Base-by-base conservation (phyloP, 345 rosid genomes). In the Eutrema japonicum region DNA sequence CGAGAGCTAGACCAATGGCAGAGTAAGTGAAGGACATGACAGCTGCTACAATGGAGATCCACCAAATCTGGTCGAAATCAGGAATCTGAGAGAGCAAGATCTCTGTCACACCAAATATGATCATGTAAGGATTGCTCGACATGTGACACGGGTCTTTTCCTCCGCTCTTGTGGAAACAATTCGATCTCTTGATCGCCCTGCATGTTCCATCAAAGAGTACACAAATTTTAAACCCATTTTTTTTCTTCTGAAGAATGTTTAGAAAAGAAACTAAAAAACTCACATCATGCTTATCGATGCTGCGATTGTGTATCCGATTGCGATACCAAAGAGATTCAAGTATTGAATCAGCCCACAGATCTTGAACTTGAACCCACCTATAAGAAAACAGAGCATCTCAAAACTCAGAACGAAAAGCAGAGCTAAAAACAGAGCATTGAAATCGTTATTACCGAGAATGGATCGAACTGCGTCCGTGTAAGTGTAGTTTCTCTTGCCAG, bases 11-110 rank as follows among this genome's bases (percentile, higher is more conserved):
- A 45, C 99, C 97, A 60, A 95, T 88, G n/a, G 85, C 55, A 1
- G 97, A 91, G 87, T 91, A 92, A 57, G 99, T 87, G 80, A 91
- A 95, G 30, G 97, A 92, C 99, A 95, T 95, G 66, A 88, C 85
- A 4, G 99, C 96, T 4, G 93, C 99, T 6, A 92, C 84, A 52
- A 87, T 81, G 48, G 99, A 91, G 70, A 92, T 90, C 97, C 97
- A 92, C 89, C 89, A 87, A 41, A 95, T 76, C 80, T 87, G 96
- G 67, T 88, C 90, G 70, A 92, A 89, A 52, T 85, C 93, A 10
- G 93, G 97, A 59, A 92, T 77, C 70, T 92, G 97, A 32, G 97
- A 92, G 54, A 89, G 81, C 55, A 92, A 69, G 18, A 89, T 80
- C 80, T 92, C 88, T 38, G 77, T 64, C 47, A 87, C 47, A 41